phyloP scores from a whole-genome alignment of 2,329 filamentous ascomycete species.

The Arthrobotrys entomopaga region DNA sequence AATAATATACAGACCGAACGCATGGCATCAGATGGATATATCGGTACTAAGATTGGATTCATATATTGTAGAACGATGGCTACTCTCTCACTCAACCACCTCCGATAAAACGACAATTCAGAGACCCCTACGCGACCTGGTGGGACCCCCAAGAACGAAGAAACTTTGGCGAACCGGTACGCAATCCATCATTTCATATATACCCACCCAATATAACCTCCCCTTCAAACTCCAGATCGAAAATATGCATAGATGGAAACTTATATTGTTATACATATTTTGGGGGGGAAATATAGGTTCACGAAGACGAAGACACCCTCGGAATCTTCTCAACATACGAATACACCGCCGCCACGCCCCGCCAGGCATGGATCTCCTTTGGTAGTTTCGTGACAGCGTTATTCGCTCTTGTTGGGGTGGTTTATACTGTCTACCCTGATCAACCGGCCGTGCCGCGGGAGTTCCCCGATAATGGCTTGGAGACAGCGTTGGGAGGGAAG shows the following conservation, averaged over 20 bases:
- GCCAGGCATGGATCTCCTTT: conserved; percentile 75
- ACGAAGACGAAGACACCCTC: conserved; percentile 94
- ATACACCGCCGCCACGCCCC: conserved; percentile 78
- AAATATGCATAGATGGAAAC: no score
- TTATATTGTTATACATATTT: no score
- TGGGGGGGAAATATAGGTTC: conserved; percentile 64
- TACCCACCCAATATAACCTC: not conserved
- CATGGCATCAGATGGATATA: not conserved
- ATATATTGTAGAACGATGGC: conserved; percentile 80
- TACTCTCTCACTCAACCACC: conserved; percentile 76
- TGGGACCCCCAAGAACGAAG: conserved; percentile 97
- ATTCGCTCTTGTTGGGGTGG: conserved; percentile 72
- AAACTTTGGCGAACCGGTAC: conserved; percentile 88
- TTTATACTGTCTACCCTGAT: conserved; percentile 78
- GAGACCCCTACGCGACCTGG: conserved; percentile 92
- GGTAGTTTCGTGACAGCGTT: conserved; percentile 74
- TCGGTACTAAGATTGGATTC: not conserved
- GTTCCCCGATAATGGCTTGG: conserved; percentile 75
- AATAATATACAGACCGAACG: not conserved
- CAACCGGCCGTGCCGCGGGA: conserved; percentile 74
- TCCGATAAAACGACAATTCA: conserved; percentile 84
- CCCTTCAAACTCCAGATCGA: not conserved
- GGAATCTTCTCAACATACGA: conserved; percentile 89
- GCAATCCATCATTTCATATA: conserved; percentile 1
- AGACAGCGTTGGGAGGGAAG: conserved; percentile 78